phyloP scores from a whole-genome alignment of 352 stramenopile species.

The Globisporangium apiculatum region DNA sequence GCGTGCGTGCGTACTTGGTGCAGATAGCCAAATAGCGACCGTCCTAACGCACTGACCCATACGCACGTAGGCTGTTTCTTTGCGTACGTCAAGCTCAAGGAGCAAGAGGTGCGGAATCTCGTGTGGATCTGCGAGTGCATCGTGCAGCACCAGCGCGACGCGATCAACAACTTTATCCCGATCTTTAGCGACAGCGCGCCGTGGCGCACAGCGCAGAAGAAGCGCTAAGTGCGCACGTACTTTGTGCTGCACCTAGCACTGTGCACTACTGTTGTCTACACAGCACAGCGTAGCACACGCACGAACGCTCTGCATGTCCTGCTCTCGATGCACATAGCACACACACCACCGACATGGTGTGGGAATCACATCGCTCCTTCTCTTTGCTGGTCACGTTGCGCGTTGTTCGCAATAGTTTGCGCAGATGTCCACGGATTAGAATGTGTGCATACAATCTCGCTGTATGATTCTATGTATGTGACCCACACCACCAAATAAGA shows the following conservation, averaged over 20 bases:
- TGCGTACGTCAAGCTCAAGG: conserved; percentile 99
- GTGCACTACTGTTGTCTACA: no score
- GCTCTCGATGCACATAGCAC: not conserved
- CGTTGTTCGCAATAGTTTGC: no score
- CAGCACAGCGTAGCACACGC: no score
- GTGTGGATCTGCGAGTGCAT: conserved; percentile 99
- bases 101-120: conserved; percentile 99
- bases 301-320: conserved; percentile 1
- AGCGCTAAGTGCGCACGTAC: conserved; percentile 18
- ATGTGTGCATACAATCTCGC: not conserved
- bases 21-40: not conserved
- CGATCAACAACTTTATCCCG: conserved; percentile 99
- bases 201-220: conserved; percentile 81
- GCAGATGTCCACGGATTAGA: not conserved
- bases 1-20: not conserved
- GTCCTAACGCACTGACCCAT: not conserved
- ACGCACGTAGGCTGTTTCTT: conserved; percentile 88
- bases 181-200: conserved; percentile 96
- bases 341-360: no score
- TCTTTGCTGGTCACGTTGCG: not conserved
- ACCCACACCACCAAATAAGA: not conserved
- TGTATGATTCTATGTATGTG: not conserved
- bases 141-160: conserved; percentile 97
- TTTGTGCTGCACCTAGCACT: no score
- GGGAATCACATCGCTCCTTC: conserved; percentile 1